These are phyloP conservation scores for Alternaria infectoria DNA, from an alignment of 2,329 filamentous ascomycete genomes.

Conservation along the genomic window DNA sequence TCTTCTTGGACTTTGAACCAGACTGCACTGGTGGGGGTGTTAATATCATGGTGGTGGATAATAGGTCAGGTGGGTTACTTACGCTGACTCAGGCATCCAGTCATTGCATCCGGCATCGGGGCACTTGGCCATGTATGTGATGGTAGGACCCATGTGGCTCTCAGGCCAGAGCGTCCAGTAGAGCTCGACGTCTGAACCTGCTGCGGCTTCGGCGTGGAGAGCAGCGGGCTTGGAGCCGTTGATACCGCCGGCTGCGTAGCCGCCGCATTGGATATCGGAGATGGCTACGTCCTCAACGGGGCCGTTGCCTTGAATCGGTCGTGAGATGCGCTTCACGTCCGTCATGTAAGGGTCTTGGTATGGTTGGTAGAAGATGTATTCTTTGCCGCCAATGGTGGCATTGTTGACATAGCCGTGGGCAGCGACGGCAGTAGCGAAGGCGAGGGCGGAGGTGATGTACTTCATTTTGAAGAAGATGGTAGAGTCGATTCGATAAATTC, in stretches of 20 bases:
- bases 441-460: slow-evolving; percentile 36
- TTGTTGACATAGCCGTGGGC: slow-evolving; percentile 47
- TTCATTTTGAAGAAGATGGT: slow-evolving; percentile 32
- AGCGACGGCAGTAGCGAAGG: slow-evolving; percentile 36
- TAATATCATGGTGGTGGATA: slow-evolving; percentile 5
- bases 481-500: background rate
- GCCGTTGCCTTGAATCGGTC: slow-evolving; percentile 64
- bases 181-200: slow-evolving; percentile 61
- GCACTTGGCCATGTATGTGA: slow-evolving; percentile 68
- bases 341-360: slow-evolving; percentile 44
- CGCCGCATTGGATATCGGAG: slow-evolving; percentile 64
- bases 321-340: slow-evolving; percentile 59
- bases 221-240: slow-evolving; percentile 60
- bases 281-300: slow-evolving; percentile 61
- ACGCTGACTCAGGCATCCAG: slow-evolving; percentile 55
- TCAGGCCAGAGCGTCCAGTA: slow-evolving; percentile 62
- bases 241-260: slow-evolving; percentile 57
- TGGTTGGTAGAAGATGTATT: slow-evolving; percentile 45
- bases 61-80: slow-evolving; percentile 15
- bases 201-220: slow-evolving; percentile 60
- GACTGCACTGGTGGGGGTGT: slow-evolving; percentile 48
- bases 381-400: slow-evolving; percentile 40
- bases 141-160: slow-evolving; percentile 59
- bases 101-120: slow-evolving; percentile 59
- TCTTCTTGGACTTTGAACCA: slow-evolving; percentile 64